Evolutionary conservation across 306 rosid genomes (phyloP).

Genomic region (Betula pendula): DNA sequence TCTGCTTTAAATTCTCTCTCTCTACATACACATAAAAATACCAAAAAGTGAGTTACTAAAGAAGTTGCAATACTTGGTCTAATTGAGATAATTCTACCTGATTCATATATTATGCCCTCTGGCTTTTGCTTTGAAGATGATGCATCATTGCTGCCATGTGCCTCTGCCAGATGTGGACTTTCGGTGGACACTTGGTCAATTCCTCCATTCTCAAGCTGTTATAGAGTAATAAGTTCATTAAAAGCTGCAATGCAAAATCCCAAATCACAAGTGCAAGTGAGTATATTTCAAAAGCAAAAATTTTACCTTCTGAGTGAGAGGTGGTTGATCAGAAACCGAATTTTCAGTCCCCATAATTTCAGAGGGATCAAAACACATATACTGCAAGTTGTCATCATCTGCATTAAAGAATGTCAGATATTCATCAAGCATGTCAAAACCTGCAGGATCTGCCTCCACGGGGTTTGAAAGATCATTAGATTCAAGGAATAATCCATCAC

Average conservation of each 20-base stretch:
- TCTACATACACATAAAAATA: neutral
- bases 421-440: slow-evolving; percentile 56
- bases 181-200: slow-evolving; percentile 27
- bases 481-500: slow-evolving; percentile 59
- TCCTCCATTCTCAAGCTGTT: slow-evolving; percentile 54
- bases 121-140: slow-evolving; percentile 43
- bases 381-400: slow-evolving; percentile 50
- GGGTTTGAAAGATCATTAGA: slow-evolving; percentile 61
- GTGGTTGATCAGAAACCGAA: slow-evolving; percentile 32
- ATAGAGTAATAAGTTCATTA: slow-evolving; percentile 14
- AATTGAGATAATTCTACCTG: slow-evolving; percentile 47
- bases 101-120: slow-evolving; percentile 30
- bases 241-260: slow-evolving; percentile 8
- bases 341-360: slow-evolving; percentile 37
- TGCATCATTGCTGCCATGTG: slow-evolving; percentile 39
- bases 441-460: slow-evolving; percentile 38
- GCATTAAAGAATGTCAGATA: slow-evolving; percentile 55
- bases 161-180: slow-evolving; percentile 35
- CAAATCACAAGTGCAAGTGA: neutral
- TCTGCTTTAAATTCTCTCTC: slow-evolving; percentile 14
- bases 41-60: neutral
- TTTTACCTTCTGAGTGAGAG: slow-evolving; percentile 49
- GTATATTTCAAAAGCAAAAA: neutral
- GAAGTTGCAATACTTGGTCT: slow-evolving; percentile 4
- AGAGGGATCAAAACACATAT: slow-evolving; percentile 55